Base-by-base conservation (phyloP, 139 green algal species). In the Tetradesmus obliquus region DNA sequence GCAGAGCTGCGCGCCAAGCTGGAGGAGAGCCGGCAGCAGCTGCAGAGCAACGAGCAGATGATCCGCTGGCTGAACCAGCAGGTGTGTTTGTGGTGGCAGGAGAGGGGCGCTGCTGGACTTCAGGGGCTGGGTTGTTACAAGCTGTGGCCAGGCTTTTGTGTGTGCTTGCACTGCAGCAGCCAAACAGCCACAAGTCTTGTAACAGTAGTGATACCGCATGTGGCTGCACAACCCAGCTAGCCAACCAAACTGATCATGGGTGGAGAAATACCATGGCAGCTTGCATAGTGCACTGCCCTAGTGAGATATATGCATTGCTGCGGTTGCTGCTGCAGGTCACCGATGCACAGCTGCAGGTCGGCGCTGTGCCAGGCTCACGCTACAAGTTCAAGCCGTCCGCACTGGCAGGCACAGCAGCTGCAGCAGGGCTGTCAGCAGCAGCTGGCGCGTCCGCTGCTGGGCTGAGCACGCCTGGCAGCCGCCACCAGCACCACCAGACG, bases 31-130 rank as follows among this genome's bases (percentile, higher is more conserved):
- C 94, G 95, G 87, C 55, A 86, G 91, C 95, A 98, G 94, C 93
- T 98, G 92, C 89, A 97, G 89, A 95, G 94, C 93, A 98, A 98
- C 88, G 96, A 99, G 92, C 95, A 99, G 91, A 98, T 99, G 97
- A 99, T 99, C 53, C 91, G 96, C 1, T 99, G 98, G 98, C 95
- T 99, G 8, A 99, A 99, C 93, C 95, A 95, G 60, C 97, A 98
- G 95, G 93, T 96, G 82, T 45, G 87, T 72, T 53, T 45, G 87
- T 72, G 17, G 53, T 71, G 54, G 66, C 66, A 76, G 66, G 66
- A 5, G 15, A 3, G 15, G 6, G 19, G 74, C 8, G 15, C 3
- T 3, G 74, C 74, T 82, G 17, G 66, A 19, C 15, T n/a, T 13
- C 60, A 71, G 72, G 72, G 22, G 10, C 12, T 51, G 22, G 72